phyloP scores from a whole-genome alignment of 805 yeast genomes.

The Barnettozyma salicaria region DNA sequence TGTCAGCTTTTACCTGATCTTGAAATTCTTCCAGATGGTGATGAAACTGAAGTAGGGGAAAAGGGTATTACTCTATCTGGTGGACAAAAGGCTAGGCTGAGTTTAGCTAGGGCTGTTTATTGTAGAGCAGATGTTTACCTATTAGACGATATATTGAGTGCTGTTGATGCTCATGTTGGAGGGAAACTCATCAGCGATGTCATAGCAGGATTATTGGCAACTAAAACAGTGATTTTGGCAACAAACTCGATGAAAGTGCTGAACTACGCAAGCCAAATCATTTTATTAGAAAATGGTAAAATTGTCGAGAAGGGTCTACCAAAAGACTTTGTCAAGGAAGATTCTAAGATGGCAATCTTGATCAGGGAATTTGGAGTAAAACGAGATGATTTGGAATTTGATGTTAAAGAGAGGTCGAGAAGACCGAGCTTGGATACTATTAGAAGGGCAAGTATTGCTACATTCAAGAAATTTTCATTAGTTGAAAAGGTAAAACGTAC shows the following conservation, averaged over 20 bases:
- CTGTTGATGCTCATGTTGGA: conserved; percentile 97
- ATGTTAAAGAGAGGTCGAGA: conserved; percentile 12
- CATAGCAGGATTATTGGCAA: conserved; percentile 72
- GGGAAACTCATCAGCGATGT: conserved; percentile 78
- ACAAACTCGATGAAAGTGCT: conserved; percentile 84
- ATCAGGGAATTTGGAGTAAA: conserved; percentile 64
- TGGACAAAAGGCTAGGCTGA: conserved; percentile 94
- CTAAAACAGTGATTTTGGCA: conserved; percentile 74
- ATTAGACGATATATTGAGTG: conserved; percentile 89
- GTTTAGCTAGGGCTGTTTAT: conserved; percentile 93
- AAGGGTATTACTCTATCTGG: conserved; percentile 95
- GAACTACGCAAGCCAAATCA: conserved; percentile 63
- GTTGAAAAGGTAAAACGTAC: conserved; percentile 31
- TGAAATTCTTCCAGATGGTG: conserved; percentile 79
- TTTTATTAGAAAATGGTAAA: conserved; percentile 64
- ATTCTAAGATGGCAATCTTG: conserved; percentile 46
- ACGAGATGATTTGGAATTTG: conserved; percentile 14
- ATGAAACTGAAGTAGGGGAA: conserved; percentile 87
- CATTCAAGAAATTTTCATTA: conserved; percentile 41
- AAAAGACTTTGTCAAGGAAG: conserved; percentile 40
- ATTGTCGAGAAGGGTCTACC: conserved; percentile 62
- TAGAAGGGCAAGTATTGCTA: conserved; percentile 60
- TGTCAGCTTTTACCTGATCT: conserved; percentile 84
- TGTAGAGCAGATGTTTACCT: conserved; percentile 88
- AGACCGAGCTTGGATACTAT: conserved; percentile 16